Evolutionary conservation across 2,329 filamentous ascomycete genomes (phyloP).

Genomic region (Microthyrium microscopicum): DNA sequence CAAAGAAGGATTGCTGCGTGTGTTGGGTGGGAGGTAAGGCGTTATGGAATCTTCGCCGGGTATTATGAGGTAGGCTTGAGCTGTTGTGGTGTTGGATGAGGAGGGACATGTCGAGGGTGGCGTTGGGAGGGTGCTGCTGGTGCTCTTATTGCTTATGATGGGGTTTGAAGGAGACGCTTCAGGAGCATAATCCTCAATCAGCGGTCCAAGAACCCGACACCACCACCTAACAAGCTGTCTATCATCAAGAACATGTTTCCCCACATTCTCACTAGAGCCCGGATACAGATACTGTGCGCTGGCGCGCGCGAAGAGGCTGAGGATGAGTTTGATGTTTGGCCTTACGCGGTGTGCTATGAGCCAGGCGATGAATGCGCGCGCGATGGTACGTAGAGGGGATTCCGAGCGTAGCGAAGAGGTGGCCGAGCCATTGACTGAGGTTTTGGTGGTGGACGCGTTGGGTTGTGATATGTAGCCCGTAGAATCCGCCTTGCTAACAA

Average conservation of each 20-base stretch:
- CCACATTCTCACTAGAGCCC: conserved; percentile 65
- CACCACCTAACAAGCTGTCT: conserved; percentile 87
- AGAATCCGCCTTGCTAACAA: conserved; percentile 93
- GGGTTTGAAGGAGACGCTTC: conserved; percentile 15
- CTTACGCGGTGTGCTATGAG: conserved; percentile 52
- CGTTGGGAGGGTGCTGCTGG: no score
- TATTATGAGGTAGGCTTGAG: conserved; percentile 60
- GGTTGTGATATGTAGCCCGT: conserved; percentile 68
- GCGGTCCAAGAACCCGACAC: conserved; percentile 70
- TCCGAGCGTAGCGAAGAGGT: conserved; percentile 13
- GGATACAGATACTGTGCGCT: conserved; percentile 93
- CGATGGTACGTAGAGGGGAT: conserved; percentile 61
- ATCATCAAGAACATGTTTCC: conserved; percentile 87
- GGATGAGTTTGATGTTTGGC: conserved; percentile 48
- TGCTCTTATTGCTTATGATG: not conserved
- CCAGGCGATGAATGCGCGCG: conserved; percentile 58
- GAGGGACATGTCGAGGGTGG: no score
- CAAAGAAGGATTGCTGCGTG: conserved; percentile 21
- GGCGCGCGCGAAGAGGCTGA: conserved; percentile 82
- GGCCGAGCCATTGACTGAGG: no score
- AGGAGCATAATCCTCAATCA: conserved; percentile 38
- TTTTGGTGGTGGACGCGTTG: no score
- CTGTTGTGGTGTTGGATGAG: not conserved
- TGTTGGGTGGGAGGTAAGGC: conserved; percentile 53
- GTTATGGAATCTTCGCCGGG: conserved; percentile 69